Conservation (phyloP, 495 filamentous ascomycete species). For the Ramalina intermedia region DNA sequence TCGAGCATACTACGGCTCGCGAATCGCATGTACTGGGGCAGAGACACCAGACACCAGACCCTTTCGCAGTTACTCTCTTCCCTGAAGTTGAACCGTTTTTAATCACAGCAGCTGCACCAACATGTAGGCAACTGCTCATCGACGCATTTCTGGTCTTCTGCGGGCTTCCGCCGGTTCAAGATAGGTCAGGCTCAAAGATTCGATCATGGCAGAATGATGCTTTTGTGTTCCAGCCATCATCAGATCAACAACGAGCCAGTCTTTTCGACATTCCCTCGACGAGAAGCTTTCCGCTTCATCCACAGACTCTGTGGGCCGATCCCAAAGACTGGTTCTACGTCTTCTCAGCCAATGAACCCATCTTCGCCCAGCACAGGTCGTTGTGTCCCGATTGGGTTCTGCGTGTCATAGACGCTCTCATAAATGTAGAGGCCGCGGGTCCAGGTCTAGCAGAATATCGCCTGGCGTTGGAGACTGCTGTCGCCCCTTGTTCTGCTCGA, state of each 20-base stretch:
- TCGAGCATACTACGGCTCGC: constrained; percentile 37
- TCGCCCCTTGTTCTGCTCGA: constrained; percentile 38
- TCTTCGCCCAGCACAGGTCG: constrained; percentile 11
- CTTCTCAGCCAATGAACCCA: constrained; percentile 21
- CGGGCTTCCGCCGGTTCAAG: constrained; percentile 40
- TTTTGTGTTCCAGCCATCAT: constrained; percentile 9
- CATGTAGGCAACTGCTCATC: constrained; percentile 31
- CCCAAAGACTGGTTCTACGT: constrained; percentile 28
- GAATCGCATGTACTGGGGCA: constrained; percentile 48
- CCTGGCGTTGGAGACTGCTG: constrained; percentile 52
- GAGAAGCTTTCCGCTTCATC: constrained; percentile 8
- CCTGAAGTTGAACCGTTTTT: constrained; percentile 57
- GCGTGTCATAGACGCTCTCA: constrained; percentile 41
- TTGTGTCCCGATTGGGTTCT: constrained; percentile 34
- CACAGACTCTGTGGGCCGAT: constrained; percentile 28
- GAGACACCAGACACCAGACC: constrained; percentile 54
- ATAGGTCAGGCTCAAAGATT: neutral
- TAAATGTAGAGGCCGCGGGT: constrained; percentile 22
- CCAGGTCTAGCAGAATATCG: constrained; percentile 53
- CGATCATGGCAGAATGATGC: too few species aligned
- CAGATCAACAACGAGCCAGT: constrained; percentile 10
- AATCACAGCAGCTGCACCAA: constrained; percentile 4
- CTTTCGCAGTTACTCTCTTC: constrained; percentile 62
- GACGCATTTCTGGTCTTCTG: constrained; percentile 59
- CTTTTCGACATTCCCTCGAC: neutral